Base-by-base conservation (phyloP, 129 eudicot genomes). In the Artemisia argyi region DNA sequence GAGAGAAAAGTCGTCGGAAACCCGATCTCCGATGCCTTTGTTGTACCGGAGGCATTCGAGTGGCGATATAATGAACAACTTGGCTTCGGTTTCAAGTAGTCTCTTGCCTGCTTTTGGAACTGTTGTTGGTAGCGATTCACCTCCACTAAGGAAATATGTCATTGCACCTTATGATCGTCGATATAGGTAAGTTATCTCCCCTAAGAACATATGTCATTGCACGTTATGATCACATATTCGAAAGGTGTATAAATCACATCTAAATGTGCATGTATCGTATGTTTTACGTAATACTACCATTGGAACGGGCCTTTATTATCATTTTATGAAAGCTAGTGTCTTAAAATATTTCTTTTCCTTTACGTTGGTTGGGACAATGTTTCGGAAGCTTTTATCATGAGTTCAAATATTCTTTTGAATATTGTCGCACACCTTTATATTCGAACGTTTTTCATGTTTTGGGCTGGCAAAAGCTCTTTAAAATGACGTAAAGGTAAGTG, bases 91-190 rank as follows among this genome's bases (percentile, higher is more conserved):
- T 17, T 89, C 96, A 17, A 89, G 96, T 68, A 89, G 96, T 68
- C 78, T 89, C 53, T 72, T 89, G 82, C 96, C 96, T 12, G 92
- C 96, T 62, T 89, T 89, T 68, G 96, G 96, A 50, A 89, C 96
- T 2, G 66, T 82, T 24, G 81, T 86, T 17, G 88, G 87, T 66
- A 86, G 82, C 18, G 86, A 82, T 58, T 67, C 85, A 28, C 59
- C 73, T 8, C 73, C 42, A 10, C 77, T 83, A 28, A 73, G 47
- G 16, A 84, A 73, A 78, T 86, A 83, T 68, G 82, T 84, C 12
- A 80, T 89, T 74, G 96, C 89, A 22, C 96, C 96, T 1, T 86
- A 83, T 68, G 89, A 89, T 54, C 86, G 92, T 55, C 82, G 96
- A 82, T 89, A 84, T 71, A 71, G 92, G 92, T 84, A 73, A 50